Evolutionary conservation across 2,329 filamentous ascomycete species (phyloP), one percentile per base, ranked within the genome.

Genomic region (Exophiala sideris): DNA sequence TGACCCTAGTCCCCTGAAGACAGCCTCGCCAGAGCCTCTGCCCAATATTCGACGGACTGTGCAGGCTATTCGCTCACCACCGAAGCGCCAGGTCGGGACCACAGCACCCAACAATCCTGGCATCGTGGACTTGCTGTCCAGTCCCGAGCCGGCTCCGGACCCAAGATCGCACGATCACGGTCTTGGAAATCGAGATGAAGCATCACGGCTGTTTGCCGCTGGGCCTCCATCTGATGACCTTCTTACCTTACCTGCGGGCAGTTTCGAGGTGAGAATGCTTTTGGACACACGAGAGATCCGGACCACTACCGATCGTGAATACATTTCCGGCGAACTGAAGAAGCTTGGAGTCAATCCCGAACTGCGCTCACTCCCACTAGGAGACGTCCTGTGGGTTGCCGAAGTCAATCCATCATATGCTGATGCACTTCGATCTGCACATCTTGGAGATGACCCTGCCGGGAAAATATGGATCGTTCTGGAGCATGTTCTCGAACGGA

Each of bases 401-500:
- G 89, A 87, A 67, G 83, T 82, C 64, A 76, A 83, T 62, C 80
- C 88, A 54, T 72, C 82, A 0, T 73, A 80, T 47, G 85, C 85
- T 10, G 81, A 86, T 64, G 50, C 58, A 20, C 61, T 66, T 32
- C 54, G 50, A 24, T 36, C 35, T 9, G 60, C 61, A 40, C 63
- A 61, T 45, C 20, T 50, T 8, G 59, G 49, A n/a, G 56, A 62
- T 39, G 58, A 62, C 4, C 74, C 76, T 56, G 73, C 74, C 66
- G 69, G 70, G 11, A 83, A 85, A 12, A 79, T 83, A 54, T 88
- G 91, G 67, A 71, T 92, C 10, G 82, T 90, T 44, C 75, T 94
- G 3, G 88, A 92, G 68, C 89, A 85, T 78, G 88, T 94, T 41
- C 80, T 91, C 1, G 89, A 94, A 71, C 80, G 89, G 57, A 94